Evolutionary conservation across 805 yeast species (phyloP).

Genomic region (Barnettozyma populi): DNA sequence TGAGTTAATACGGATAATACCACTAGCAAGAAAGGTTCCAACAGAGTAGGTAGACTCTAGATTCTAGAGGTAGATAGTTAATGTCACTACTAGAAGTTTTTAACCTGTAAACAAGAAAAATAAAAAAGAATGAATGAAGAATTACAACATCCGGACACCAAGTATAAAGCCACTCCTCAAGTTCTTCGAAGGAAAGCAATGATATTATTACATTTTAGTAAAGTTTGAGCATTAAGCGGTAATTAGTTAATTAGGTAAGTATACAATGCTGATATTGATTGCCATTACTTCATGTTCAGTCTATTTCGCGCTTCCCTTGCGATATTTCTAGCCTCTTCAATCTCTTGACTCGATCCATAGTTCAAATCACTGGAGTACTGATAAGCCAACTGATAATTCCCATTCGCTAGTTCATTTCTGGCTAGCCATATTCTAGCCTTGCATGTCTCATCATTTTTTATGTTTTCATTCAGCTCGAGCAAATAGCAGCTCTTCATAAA

Average conservation of each 20-base stretch:
- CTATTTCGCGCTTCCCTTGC: conserved; percentile 70
- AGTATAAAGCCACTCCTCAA: too few relatives aligned
- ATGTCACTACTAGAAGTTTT: neutral
- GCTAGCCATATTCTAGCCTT: conserved; percentile 89
- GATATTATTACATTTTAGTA: too few relatives aligned
- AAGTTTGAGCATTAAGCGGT: too few relatives aligned
- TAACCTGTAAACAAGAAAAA: neutral
- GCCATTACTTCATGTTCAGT: conserved; percentile 27
- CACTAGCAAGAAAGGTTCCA: neutral
- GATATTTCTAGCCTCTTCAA: conserved; percentile 83
- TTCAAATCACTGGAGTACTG: conserved; percentile 66
- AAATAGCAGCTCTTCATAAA: conserved; percentile 45
- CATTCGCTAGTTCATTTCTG: conserved; percentile 48
- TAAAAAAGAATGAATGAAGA: too few relatives aligned
- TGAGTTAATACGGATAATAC: neutral
- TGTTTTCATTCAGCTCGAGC: conserved; percentile 57
- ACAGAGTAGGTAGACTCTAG: neutral
- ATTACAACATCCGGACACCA: conserved; percentile 9
- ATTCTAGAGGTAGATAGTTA: neutral
- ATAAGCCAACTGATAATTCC: conserved; percentile 63
- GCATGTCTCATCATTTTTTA: conserved; percentile 61
- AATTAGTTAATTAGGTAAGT: neutral
- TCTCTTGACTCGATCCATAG: conserved; percentile 73
- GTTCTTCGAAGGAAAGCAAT: too few relatives aligned
- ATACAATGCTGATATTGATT: neutral